Conservation (phyloP, 495 filamentous ascomycete genomes). For the Copromyces sp. region DNA sequence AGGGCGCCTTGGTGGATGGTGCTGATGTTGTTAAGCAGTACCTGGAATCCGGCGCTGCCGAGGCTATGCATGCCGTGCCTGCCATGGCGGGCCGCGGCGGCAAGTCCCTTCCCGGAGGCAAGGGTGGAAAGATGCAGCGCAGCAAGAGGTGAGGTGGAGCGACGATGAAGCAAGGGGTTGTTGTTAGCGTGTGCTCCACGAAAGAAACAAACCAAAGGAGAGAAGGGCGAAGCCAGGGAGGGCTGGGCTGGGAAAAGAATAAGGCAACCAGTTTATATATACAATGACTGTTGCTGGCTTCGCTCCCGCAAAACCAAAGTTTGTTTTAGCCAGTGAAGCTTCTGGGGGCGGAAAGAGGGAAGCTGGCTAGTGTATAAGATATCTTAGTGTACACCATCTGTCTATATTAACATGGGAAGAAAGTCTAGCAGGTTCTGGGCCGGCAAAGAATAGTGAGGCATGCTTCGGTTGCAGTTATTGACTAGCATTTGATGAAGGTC, state of each 20-base stretch:
- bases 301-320: not conserved
- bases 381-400: constrained; percentile 8
- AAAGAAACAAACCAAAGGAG: not conserved
- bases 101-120: not conserved
- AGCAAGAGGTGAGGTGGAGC: not conserved
- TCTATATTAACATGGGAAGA: constrained; percentile 6
- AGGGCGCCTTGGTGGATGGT: constrained; percentile 48
- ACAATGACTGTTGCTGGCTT: not conserved
- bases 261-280: not conserved
- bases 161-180: not conserved
- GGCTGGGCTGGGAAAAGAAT: not conserved
- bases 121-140: constrained; percentile 1
- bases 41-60: constrained; percentile 11
- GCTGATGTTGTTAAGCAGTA: constrained; percentile 37
- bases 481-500: not conserved
- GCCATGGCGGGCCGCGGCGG: not conserved
- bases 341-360: not conserved
- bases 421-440: not conserved
- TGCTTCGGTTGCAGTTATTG: not conserved
- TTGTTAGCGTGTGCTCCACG: not conserved
- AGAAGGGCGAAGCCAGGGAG: not conserved
- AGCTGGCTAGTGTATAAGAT: constrained; percentile 9
- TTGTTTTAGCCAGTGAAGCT: not conserved
- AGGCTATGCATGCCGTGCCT: constrained; percentile 2
- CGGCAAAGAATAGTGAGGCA: not conserved